Percentiles rank a stretch among this genome's conserved stretches.
These are phyloP conservation scores for Aurifilum marmelostoma DNA, from an alignment of 2,329 filamentous ascomycete species.

Conservation along the genomic window DNA sequence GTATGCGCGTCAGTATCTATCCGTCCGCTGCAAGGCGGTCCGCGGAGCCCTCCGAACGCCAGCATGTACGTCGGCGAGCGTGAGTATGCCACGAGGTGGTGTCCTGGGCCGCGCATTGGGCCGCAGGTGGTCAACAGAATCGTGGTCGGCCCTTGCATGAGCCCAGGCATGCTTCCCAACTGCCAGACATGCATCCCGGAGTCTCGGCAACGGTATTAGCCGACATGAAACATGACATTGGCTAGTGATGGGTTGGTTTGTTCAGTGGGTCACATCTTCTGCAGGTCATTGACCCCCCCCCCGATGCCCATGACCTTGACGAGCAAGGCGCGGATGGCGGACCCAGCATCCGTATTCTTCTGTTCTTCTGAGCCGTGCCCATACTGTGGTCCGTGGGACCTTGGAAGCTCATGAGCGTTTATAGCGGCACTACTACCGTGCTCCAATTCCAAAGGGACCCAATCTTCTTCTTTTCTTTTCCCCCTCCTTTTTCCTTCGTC, in stretches of 20 bases:
- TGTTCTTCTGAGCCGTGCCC: neutral
- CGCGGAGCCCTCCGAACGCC: neutral
- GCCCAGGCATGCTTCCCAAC: conserved; percentile 12
- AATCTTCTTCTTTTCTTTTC: conserved; percentile 26
- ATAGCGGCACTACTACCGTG: neutral
- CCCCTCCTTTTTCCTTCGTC: neutral
- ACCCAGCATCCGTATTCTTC: neutral
- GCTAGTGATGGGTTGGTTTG: conserved; percentile 10
- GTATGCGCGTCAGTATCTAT: neutral
- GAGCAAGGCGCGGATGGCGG: conserved; percentile 15
- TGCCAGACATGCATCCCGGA: conserved; percentile 23
- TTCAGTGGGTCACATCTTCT: conserved; percentile 20
- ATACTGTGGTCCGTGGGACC: conserved; percentile 6
- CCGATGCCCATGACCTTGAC: conserved; percentile 17
- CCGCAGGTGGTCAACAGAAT: conserved; percentile 24
- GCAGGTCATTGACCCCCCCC: conserved; percentile 18
- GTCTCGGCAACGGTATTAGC: conserved; percentile 28
- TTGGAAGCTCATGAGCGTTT: neutral
- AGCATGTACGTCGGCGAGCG: neutral
- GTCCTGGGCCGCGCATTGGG: conserved; percentile 26
- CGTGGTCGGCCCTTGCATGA: conserved; percentile 20
- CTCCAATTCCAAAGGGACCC: neutral
- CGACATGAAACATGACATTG: conserved; percentile 28
- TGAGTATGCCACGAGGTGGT: neutral
- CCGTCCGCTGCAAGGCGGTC: neutral